phyloP scores from a whole-genome alignment of 805 yeast genomes.

The Pichia scutulata region DNA sequence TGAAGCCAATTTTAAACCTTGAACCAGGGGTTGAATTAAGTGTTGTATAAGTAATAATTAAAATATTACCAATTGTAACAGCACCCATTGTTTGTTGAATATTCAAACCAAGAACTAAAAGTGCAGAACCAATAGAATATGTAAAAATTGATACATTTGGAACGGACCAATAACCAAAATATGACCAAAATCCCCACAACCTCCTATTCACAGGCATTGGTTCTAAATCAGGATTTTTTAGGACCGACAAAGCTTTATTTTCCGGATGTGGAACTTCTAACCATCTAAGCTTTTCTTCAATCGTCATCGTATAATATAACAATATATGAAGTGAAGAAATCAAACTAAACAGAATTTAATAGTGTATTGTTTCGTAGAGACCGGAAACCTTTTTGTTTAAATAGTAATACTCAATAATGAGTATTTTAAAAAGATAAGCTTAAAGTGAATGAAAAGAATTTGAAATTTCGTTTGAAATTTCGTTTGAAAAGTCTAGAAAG shows the following conservation, averaged over 20 bases:
- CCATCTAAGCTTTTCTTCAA: slow-evolving; percentile 4
- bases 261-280: slow-evolving; percentile 7
- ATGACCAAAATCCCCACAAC: slow-evolving; percentile 37
- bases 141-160: slow-evolving; percentile 13
- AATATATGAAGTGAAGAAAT: too few relatives aligned
- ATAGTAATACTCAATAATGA: too few relatives aligned
- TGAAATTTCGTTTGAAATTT: too few relatives aligned
- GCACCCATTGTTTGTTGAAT: slow-evolving; percentile 9
- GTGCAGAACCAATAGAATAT: slow-evolving; percentile 38
- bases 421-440: too few relatives aligned
- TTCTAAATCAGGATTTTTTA: slow-evolving; percentile 31
- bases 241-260: background rate
- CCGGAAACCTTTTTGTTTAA: background rate
- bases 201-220: slow-evolving; percentile 36
- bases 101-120: slow-evolving; percentile 29
- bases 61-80: slow-evolving; percentile 35
- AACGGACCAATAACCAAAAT: slow-evolving; percentile 34
- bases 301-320: background rate
- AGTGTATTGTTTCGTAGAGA: background rate
- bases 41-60: slow-evolving; percentile 35
- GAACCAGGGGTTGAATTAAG: slow-evolving; percentile 40
- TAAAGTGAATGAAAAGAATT: background rate
- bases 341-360: too few relatives aligned
- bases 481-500: too few relatives aligned
- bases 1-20: slow-evolving; percentile 42